phyloP scores from a whole-genome alignment of 768 basidiomycete species.

The Solioccasus polychromus region DNA sequence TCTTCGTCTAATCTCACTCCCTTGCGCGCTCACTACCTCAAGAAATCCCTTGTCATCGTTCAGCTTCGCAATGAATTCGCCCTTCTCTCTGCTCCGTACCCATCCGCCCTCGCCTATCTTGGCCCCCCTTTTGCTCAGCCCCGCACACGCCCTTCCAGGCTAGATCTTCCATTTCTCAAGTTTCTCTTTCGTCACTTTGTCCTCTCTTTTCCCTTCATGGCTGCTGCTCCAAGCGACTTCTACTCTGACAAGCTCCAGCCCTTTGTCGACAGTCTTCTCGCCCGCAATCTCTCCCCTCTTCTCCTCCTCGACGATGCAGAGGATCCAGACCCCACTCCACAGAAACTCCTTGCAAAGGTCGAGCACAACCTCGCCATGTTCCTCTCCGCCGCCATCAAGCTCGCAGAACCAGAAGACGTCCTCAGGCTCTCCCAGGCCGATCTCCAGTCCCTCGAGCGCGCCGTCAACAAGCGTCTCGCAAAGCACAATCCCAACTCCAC shows the following conservation, averaged over 20 bases:
- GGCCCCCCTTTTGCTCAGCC: constrained; percentile 83
- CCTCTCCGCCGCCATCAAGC: constrained; percentile 76
- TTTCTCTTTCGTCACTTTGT: constrained; percentile 93
- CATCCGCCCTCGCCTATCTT: constrained; percentile 79
- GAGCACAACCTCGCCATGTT: constrained; percentile 86
- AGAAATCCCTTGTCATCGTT: constrained; percentile 89
- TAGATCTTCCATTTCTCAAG: constrained; percentile 84
- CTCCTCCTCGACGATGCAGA: constrained; percentile 60
- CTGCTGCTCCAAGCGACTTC: constrained; percentile 84
- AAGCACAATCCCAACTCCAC: constrained; percentile 45
- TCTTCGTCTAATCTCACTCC: constrained; percentile 56
- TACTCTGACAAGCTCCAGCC: constrained; percentile 95
- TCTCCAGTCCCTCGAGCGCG: constrained; percentile 69
- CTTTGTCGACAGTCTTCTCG: constrained; percentile 78
- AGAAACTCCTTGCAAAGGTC: constrained; percentile 69
- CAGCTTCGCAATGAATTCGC: constrained; percentile 80
- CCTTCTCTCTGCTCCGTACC: constrained; percentile 48
- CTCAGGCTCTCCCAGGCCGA: constrained; percentile 87
- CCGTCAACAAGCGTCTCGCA: constrained; percentile 63
- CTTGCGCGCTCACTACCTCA: constrained; percentile 94
- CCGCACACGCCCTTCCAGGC: constrained; percentile 48
- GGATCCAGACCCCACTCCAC: constrained; percentile 55
- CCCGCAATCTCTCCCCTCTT: constrained; percentile 69
- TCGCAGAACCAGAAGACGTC: constrained; percentile 83
- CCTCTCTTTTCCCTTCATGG: constrained; percentile 93